Evolutionary conservation across 345 rosid genomes (phyloP).

Genomic region (Dipteronia sinensis): DNA sequence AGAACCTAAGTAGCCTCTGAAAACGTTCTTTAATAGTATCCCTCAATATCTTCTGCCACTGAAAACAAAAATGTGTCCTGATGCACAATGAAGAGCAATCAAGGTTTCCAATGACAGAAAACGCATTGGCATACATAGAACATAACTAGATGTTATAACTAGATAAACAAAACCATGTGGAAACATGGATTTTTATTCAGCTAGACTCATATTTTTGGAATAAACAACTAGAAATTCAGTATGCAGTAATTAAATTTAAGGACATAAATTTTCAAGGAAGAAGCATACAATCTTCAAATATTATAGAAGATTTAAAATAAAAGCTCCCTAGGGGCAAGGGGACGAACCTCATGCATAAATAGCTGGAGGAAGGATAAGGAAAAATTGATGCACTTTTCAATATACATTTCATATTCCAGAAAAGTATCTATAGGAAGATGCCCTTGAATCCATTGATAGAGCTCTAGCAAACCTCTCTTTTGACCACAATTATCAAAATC

Average conservation of each 20-base stretch:
- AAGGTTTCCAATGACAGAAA: neutral
- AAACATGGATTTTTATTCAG: neutral
- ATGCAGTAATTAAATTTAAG: neutral
- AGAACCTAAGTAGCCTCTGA: neutral
- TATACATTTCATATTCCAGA: slow-evolving; percentile 36
- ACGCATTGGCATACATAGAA: neutral
- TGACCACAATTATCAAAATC: slow-evolving; percentile 32
- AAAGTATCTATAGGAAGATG: slow-evolving; percentile 39
- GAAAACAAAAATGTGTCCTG: neutral
- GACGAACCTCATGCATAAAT: slow-evolving; percentile 74
- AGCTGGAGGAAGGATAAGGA: slow-evolving; percentile 66
- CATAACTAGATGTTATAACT: neutral
- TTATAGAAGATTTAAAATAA: neutral
- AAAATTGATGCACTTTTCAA: slow-evolving; percentile 47
- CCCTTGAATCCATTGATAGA: slow-evolving; percentile 60
- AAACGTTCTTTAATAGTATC: neutral
- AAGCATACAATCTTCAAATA: neutral
- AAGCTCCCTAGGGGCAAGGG: neutral
- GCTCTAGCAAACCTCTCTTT: slow-evolving; percentile 53
- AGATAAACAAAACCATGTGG: neutral
- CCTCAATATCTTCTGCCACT: neutral
- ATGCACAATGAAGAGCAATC: neutral
- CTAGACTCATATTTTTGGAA: neutral
- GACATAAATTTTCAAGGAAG: neutral
- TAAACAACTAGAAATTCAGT: neutral